Evolutionary conservation across 805 yeast species (phyloP).

Genomic region (Starmera dryadoides): DNA sequence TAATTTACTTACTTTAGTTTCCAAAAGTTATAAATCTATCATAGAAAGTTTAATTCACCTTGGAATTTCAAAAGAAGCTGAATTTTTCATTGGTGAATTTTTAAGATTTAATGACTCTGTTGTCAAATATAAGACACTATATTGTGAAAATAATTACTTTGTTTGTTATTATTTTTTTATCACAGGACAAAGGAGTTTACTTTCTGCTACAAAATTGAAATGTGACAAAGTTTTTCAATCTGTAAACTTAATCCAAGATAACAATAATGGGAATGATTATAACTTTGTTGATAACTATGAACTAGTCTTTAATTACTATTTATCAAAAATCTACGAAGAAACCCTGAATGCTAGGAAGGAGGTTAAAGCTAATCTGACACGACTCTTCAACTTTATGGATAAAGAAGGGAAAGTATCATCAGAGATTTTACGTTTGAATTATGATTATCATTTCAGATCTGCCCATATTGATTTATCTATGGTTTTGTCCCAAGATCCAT

Average conservation of each 20-base stretch:
- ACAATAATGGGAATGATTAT: neutral
- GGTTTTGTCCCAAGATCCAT: slow-evolving; percentile 10
- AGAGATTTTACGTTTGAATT: slow-evolving; percentile 13
- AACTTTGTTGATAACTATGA: slow-evolving; percentile 14
- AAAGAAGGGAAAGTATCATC: slow-evolving; percentile 12
- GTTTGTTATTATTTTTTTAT: slow-evolving; percentile 12
- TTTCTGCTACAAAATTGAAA: slow-evolving; percentile 3
- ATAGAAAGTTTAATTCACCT: slow-evolving; percentile 34
- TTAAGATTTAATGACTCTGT: slow-evolving; percentile 14
- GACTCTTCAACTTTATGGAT: slow-evolving; percentile 12
- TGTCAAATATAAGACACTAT: slow-evolving; percentile 4
- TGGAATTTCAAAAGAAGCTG: slow-evolving; percentile 55
- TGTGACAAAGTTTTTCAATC: slow-evolving; percentile 11
- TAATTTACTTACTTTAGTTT: slow-evolving; percentile 26
- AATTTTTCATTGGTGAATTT: slow-evolving; percentile 46
- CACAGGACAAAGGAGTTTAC: slow-evolving; percentile 8
- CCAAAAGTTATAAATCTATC: slow-evolving; percentile 31
- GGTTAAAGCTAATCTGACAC: slow-evolving; percentile 9
- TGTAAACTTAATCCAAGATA: slow-evolving; percentile 6
- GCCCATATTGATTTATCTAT: slow-evolving; percentile 7
- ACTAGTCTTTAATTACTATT: slow-evolving; percentile 14
- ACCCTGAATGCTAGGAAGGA: neutral
- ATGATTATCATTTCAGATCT: slow-evolving; percentile 14
- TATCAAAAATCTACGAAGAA: slow-evolving; percentile 10
- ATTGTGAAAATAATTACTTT: slow-evolving; percentile 15